Conservation (phyloP, 2,329 filamentous ascomycete genomes). For the Metarhizium album region DNA sequence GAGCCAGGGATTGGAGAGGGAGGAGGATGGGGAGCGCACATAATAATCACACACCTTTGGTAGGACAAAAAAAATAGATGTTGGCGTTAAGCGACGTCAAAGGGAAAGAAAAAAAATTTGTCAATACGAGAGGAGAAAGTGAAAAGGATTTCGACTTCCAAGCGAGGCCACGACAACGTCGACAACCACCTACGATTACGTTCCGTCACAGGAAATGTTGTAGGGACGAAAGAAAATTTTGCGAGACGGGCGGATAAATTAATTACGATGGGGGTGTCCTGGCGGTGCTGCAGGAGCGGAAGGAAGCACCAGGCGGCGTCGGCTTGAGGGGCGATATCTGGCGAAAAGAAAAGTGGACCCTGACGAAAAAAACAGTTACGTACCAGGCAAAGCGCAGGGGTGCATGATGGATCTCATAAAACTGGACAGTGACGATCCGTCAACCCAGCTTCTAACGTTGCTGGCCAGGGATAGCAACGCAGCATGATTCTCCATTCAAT, state of each 20-base stretch:
- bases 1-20: background rate
- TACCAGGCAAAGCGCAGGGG: no score
- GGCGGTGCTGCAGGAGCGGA: background rate
- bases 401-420: no score
- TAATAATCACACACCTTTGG: conserved; percentile 3
- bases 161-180: conserved; percentile 7
- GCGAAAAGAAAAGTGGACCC: background rate
- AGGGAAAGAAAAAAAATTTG: background rate
- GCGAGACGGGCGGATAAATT: background rate
- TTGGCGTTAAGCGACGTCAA: background rate
- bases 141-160: conserved; percentile 2
- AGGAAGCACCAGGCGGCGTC: background rate
- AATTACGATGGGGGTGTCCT: background rate
- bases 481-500: no score
- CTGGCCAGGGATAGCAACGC: no score
- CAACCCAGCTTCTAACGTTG: no score
- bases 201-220: conserved; percentile 4
- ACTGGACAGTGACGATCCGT: no score
- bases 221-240: conserved; percentile 4
- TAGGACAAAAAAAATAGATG: background rate
- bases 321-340: background rate
- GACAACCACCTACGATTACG: conserved; percentile 8
- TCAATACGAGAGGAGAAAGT: background rate
- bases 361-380: background rate
- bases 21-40: background rate